These are phyloP conservation scores for Ogataea glucozyma DNA, from an alignment of 805 yeast species.

Conservation along the genomic window DNA sequence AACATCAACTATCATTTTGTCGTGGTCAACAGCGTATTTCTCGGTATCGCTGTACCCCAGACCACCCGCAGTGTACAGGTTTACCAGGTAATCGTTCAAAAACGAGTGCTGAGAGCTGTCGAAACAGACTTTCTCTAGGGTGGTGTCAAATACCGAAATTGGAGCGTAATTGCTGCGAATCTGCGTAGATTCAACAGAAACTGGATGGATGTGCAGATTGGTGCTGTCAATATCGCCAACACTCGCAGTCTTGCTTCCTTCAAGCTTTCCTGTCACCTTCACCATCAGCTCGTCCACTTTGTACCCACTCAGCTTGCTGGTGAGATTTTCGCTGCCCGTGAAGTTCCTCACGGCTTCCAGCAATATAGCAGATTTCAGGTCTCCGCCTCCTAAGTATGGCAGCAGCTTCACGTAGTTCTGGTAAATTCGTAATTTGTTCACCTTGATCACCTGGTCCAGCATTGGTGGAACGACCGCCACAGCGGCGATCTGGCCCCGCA, in stretches of 20 bases:
- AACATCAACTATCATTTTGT: slow-evolving; percentile 64
- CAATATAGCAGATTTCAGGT: slow-evolving; percentile 34
- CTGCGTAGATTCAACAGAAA: slow-evolving; percentile 34
- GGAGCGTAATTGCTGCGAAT: slow-evolving; percentile 32
- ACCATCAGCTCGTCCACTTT: slow-evolving; percentile 36
- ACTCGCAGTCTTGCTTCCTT: no score
- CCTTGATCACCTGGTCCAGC: slow-evolving; percentile 26
- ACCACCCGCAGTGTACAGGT: slow-evolving; percentile 29
- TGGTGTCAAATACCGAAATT: slow-evolving; percentile 35
- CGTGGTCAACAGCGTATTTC: slow-evolving; percentile 42
- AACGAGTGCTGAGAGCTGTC: slow-evolving; percentile 43
- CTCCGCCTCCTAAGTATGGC: slow-evolving; percentile 35
- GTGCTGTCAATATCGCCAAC: slow-evolving; percentile 30
- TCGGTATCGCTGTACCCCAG: slow-evolving; percentile 39
- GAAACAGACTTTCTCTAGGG: slow-evolving; percentile 34
- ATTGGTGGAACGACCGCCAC: slow-evolving; percentile 18
- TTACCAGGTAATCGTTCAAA: slow-evolving; percentile 43
- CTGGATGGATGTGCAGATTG: slow-evolving; percentile 27
- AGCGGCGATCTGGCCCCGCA: slow-evolving; percentile 26
- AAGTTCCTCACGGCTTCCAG: slow-evolving; percentile 37
- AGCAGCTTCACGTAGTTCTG: slow-evolving; percentile 34
- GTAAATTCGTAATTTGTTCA: slow-evolving; percentile 35
- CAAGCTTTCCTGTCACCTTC: slow-evolving; percentile 27
- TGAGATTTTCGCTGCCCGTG: no score
- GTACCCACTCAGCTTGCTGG: slow-evolving; percentile 40